Conservation (phyloP, 805 yeast genomes). For the Cyberlindnera petersonii region DNA sequence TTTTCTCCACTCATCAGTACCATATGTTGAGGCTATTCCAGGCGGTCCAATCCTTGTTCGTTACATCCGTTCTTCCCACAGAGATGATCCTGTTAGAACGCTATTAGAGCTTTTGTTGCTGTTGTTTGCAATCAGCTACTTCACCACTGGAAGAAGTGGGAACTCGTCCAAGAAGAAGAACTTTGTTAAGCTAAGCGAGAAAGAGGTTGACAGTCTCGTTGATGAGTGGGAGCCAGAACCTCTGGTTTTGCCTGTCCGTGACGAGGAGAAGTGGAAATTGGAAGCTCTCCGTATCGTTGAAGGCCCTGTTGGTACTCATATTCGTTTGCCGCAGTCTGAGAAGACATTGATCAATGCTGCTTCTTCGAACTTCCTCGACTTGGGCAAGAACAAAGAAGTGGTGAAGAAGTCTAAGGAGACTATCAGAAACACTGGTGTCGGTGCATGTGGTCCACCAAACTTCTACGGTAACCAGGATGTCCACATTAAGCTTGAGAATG, state of each 20-base stretch:
- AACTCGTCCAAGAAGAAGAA: conserved; percentile 66
- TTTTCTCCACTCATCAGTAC: conserved; percentile 6
- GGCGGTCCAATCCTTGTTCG: conserved; percentile 58
- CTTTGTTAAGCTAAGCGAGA: conserved; percentile 51
- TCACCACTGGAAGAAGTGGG: conserved; percentile 60
- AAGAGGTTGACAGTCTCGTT: conserved; percentile 77
- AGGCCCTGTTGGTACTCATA: conserved; percentile 42
- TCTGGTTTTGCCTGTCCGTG: conserved; percentile 50
- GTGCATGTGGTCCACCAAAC: conserved; percentile 98
- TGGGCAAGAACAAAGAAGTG: conserved; percentile 47
- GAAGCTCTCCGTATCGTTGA: conserved; percentile 58
- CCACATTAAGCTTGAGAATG: conserved; percentile 75
- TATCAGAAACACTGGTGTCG: conserved; percentile 79
- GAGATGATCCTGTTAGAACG: conserved; percentile 91
- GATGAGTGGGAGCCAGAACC: conserved; percentile 94
- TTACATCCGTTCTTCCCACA: conserved; percentile 81
- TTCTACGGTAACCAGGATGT: conserved; percentile 95
- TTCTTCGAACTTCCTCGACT: conserved; percentile 65
- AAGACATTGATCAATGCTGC: conserved; percentile 59
- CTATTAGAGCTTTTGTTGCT: conserved; percentile 72
- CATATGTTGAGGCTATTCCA: conserved; percentile 34
- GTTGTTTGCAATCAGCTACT: conserved; percentile 80
- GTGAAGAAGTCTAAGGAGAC: conserved; percentile 50
- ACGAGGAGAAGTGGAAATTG: conserved; percentile 58
- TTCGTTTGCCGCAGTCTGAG: conserved; percentile 25